Base-by-base conservation (phyloP, 768 basidiomycete genomes). In the Dioszegia crocea region DNA sequence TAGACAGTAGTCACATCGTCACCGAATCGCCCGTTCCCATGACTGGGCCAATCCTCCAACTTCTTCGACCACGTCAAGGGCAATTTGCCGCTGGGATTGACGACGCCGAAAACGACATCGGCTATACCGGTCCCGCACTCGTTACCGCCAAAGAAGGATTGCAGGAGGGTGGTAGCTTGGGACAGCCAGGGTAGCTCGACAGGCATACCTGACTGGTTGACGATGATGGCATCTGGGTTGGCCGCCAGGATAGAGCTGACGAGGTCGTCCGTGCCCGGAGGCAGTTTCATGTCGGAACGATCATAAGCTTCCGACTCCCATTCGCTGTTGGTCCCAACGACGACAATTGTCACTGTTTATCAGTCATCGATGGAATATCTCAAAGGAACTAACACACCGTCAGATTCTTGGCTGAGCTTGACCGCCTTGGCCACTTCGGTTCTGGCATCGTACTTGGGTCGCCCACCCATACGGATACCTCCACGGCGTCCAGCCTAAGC, bases 221-320 rank as follows among this genome's bases (percentile, higher is more conserved):
- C 59, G n/a, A 68, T 51, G 41, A 71, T 60, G 19, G 64, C 40
- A 36, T 72, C 61, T 23, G 71, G 69, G 40, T 71, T 57, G 36
- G 56, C 65, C 0, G 49, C 31, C 9, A 75, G 67, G 16, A 76
- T 54, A n/a, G 70, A 61, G 6, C 49, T 19, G 44, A 78, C 64
- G 1, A 78, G 64, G 2, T 56, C 61, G 58, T 75, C 63, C 11
- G 63, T 64, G 2, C 55, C 57, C 6, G 59, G 59, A 41, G 75
- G 75, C 1, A 76, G 60, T n/a, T 81, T 75, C 48, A 88, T 79
- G 1, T 83, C 81, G n/a, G 82, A 81, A n/a, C 87, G 78, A 64
- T 88, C 87, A 63, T 85, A 87, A 10, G 85, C 85, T 75, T 88
- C 87, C 60, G 83, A 84, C 76, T 88, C 86, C 84, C 87, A 88